Conservation (phyloP, 805 yeast species). For the Nadsonia fulvescens region DNA sequence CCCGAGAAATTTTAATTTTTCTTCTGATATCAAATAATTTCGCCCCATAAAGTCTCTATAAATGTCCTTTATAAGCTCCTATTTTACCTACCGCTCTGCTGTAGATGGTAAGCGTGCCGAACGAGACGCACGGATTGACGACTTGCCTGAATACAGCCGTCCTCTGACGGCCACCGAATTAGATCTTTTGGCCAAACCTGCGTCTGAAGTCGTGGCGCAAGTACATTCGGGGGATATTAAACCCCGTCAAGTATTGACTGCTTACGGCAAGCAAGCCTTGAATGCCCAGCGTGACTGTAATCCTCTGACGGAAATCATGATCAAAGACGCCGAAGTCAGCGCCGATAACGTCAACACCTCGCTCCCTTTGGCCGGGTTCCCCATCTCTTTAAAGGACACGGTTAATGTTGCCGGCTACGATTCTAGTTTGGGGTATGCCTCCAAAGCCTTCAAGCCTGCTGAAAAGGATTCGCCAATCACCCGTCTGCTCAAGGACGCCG, state of each 20-base stretch:
- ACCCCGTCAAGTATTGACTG: slow-evolving; percentile 36
- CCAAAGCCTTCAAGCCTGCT: slow-evolving; percentile 23
- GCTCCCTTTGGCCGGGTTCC: slow-evolving; percentile 48
- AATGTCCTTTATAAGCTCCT: too few species aligned
- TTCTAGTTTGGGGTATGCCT: slow-evolving; percentile 33
- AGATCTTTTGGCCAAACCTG: slow-evolving; percentile 23
- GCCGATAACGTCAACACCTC: slow-evolving; percentile 32
- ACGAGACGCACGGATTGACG: slow-evolving; percentile 18
- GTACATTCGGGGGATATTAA: slow-evolving; percentile 30
- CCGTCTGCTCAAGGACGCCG: slow-evolving; percentile 28
- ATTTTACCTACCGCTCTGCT: too few species aligned
- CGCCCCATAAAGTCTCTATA: too few species aligned
- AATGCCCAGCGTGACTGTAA: slow-evolving; percentile 41
- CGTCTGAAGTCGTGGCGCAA: slow-evolving; percentile 23
- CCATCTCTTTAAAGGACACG: slow-evolving; percentile 45
- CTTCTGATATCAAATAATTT: too few species aligned
- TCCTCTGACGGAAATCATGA: slow-evolving; percentile 41
- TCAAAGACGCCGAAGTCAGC: slow-evolving; percentile 51
- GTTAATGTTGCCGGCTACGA: slow-evolving; percentile 30
- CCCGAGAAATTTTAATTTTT: too few species aligned
- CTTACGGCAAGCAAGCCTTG: slow-evolving; percentile 48
- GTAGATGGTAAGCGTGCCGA: too few species aligned
- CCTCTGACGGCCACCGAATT: slow-evolving; percentile 20
- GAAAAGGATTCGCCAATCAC: slow-evolving; percentile 24
- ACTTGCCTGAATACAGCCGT: slow-evolving; percentile 21